Evolutionary conservation across 106 monocot species (phyloP).

Genomic region (Allium sativum): DNA sequence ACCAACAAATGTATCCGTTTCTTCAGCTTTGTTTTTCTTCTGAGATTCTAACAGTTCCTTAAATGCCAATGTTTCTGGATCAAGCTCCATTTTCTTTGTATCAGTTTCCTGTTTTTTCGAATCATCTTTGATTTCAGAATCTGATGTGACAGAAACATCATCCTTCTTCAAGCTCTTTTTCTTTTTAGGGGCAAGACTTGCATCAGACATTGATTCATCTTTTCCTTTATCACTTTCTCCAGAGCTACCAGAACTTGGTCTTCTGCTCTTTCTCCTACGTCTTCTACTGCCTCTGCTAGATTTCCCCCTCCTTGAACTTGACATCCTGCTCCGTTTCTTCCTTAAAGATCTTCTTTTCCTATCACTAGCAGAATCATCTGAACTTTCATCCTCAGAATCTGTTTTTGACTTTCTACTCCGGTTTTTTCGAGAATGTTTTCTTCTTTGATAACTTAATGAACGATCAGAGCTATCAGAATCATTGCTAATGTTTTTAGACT

Average conservation of each 20-base stretch:
- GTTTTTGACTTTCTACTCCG: conserved; percentile 6
- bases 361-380: not conserved
- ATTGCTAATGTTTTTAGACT: no score
- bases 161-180: conserved; percentile 19
- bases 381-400: conserved; percentile 10
- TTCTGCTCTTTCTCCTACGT: conserved; percentile 11
- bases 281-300: conserved; percentile 1
- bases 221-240: conserved; percentile 22
- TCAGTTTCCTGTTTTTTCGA: conserved; percentile 10
- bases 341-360: conserved; percentile 7
- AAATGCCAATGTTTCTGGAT: conserved; percentile 48
- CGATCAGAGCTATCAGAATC: no score
- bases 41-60: conserved; percentile 79
- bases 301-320: not conserved
- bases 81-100: conserved; percentile 23
- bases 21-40: conserved; percentile 47
- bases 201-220: conserved; percentile 2
- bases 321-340: conserved; percentile 3
- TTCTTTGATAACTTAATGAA: no score
- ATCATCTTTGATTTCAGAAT: conserved; percentile 10
- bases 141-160: conserved; percentile 23
- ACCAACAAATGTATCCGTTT: conserved; percentile 33
- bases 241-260: conserved; percentile 4
- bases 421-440: no score
- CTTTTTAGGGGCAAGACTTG: conserved; percentile 18